phyloP scores from a whole-genome alignment of 768 basidiomycete genomes.

The Rossbeevera mucosa region DNA sequence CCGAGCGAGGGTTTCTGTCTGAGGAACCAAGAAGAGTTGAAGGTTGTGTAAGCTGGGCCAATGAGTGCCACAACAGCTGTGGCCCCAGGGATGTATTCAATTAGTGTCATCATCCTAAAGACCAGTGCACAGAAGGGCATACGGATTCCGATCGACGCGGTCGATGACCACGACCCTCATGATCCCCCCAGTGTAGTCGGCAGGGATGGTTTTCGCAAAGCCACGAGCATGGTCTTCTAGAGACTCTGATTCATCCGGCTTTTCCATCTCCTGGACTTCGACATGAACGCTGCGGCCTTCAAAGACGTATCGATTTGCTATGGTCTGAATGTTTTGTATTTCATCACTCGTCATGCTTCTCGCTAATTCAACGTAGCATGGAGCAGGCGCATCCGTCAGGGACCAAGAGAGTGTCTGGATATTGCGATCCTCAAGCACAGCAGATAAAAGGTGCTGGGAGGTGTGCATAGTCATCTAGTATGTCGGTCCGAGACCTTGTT shows the following conservation, averaged over 20 bases:
- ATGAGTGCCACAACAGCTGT: slow-evolving; percentile 81
- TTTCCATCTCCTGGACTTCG: slow-evolving; percentile 68
- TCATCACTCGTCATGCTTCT: slow-evolving; percentile 63
- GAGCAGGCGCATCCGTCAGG: slow-evolving; percentile 60
- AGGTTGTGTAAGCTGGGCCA: slow-evolving; percentile 71
- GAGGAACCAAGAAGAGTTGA: slow-evolving; percentile 65
- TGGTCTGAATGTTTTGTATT: slow-evolving; percentile 54
- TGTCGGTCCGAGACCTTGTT: not conserved
- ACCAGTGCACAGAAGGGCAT: slow-evolving; percentile 26
- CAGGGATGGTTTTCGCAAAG: slow-evolving; percentile 54
- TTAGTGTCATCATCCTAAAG: slow-evolving; percentile 1
- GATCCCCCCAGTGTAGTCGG: slow-evolving; percentile 71
- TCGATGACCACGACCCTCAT: slow-evolving; percentile 82
- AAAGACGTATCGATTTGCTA: slow-evolving; percentile 63
- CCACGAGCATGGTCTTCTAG: slow-evolving; percentile 46
- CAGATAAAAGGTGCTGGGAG: slow-evolving; percentile 78
- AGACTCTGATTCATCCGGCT: slow-evolving; percentile 29
- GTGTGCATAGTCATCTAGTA: slow-evolving; percentile 87
- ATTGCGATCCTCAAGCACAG: slow-evolving; percentile 60
- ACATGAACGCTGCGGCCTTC: slow-evolving; percentile 65
- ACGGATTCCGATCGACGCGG: slow-evolving; percentile 77
- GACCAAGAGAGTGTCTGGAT: slow-evolving; percentile 81
- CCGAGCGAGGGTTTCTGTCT: slow-evolving; percentile 62
- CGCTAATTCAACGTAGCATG: slow-evolving; percentile 75
- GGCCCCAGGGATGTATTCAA: not conserved